Evolutionary conservation across 495 filamentous ascomycete species (phyloP).

Genomic region (Thermochaetoides thermophila): DNA sequence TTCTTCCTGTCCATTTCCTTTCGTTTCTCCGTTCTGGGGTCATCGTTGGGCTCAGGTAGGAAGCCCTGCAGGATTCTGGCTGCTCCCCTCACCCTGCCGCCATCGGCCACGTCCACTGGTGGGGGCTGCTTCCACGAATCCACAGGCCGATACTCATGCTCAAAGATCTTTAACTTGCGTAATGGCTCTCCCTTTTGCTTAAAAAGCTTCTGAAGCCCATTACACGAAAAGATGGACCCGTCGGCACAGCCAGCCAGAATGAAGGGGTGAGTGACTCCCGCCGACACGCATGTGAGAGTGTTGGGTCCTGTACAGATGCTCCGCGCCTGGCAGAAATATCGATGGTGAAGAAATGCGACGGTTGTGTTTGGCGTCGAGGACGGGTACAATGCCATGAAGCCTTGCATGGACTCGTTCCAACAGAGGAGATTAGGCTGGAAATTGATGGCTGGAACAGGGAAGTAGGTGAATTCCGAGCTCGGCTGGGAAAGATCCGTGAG

Average conservation of each 20-base stretch:
- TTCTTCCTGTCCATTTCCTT: conserved; percentile 46
- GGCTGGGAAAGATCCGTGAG: conserved; percentile 31
- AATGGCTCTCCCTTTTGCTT: conserved; percentile 27
- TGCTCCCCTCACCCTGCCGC: conserved; percentile 13
- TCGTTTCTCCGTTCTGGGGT: conserved; percentile 48
- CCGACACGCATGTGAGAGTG: conserved; percentile 27
- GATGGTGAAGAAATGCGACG: conserved; percentile 29
- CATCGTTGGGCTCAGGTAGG: conserved; percentile 41
- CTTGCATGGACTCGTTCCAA: conserved; percentile 32
- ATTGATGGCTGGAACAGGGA: conserved; percentile 27
- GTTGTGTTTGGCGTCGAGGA: conserved; percentile 31
- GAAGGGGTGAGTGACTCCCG: conserved; percentile 29
- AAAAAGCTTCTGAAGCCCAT: conserved; percentile 31
- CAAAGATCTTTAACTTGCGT: conserved; percentile 30
- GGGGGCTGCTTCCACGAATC: not conserved
- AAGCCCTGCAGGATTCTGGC: conserved; percentile 30
- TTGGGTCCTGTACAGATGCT: conserved; percentile 31
- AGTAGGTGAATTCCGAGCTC: conserved; percentile 30
- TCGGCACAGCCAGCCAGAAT: conserved; percentile 29
- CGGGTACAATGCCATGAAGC: conserved; percentile 31
- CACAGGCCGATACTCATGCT: conserved; percentile 28
- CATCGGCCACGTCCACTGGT: not conserved
- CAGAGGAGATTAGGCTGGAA: conserved; percentile 32
- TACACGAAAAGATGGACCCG: conserved; percentile 30
- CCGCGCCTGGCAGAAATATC: conserved; percentile 30